Evolutionary conservation across 148 eudicot genomes (phyloP).

Genomic region (Agrostemma githago): DNA sequence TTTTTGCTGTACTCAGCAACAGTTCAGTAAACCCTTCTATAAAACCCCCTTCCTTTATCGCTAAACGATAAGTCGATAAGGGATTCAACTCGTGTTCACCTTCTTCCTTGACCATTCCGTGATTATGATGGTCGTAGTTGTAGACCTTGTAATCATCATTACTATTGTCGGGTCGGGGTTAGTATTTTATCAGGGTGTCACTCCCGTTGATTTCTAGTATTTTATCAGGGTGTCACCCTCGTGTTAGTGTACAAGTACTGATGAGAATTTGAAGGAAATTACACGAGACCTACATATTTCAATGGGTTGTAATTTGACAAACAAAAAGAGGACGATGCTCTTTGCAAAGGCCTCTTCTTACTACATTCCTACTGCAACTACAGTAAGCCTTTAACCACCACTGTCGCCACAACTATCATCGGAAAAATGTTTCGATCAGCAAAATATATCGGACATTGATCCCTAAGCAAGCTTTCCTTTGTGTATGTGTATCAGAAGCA

Average conservation of each 20-base stretch:
- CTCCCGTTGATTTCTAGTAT: too few species aligned
- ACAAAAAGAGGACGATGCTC: too few species aligned
- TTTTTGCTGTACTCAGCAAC: slow-evolving; percentile 34
- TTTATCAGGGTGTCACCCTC: too few species aligned
- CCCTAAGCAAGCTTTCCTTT: background rate
- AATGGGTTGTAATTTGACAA: too few species aligned
- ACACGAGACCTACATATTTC: too few species aligned
- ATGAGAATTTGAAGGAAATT: too few species aligned
- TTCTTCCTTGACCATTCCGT: slow-evolving; percentile 43
- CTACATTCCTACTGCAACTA: too few species aligned
- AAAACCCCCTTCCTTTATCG: slow-evolving; percentile 22
- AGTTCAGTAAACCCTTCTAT: slow-evolving; percentile 72
- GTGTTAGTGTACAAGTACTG: too few species aligned
- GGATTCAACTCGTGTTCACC: slow-evolving; percentile 19
- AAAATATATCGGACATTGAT: slow-evolving; percentile 2
- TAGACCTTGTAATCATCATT: background rate
- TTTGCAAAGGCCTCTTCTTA: too few species aligned
- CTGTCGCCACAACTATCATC: too few species aligned
- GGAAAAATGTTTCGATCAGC: background rate
- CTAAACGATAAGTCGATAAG: slow-evolving; percentile 16
- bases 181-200: background rate
- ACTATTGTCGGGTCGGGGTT: slow-evolving; percentile 5
- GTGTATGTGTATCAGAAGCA: slow-evolving; percentile 1
- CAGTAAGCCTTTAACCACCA: too few species aligned
- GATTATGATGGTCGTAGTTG: slow-evolving; percentile 12